Evolutionary conservation across 768 basidiomycete genomes (phyloP).

Genomic region (Boletus rufocinnamomeus): DNA sequence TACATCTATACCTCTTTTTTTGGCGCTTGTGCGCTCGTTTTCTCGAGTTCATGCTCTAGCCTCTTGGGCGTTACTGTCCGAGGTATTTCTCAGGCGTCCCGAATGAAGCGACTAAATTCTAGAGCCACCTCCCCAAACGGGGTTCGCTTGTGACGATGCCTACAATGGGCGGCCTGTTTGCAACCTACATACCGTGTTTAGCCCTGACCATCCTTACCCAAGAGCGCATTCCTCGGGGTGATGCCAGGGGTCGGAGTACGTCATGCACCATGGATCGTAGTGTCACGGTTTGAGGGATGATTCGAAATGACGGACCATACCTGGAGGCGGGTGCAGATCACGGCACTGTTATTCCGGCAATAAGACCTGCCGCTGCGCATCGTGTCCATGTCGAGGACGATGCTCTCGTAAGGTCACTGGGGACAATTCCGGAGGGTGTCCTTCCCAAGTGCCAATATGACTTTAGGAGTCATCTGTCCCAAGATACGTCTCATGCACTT

Average conservation of each 20-base stretch:
- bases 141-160: no score
- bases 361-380: neutral
- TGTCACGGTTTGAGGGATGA: neutral
- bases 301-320: neutral
- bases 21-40: conserved; percentile 17
- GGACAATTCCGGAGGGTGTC: neutral
- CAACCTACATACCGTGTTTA: no score
- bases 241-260: neutral
- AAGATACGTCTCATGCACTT: neutral
- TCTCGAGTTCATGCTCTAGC: neutral
- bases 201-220: neutral
- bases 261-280: neutral
- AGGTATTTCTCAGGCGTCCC: neutral
- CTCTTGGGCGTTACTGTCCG: conserved; percentile 16
- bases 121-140: neutral
- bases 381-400: neutral
- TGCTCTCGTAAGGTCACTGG: neutral
- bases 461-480: neutral
- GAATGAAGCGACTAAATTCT: neutral
- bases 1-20: conserved; percentile 24
- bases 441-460: neutral
- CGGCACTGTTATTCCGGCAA: neutral
- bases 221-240: neutral
- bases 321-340: neutral
- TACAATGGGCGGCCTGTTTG: neutral